Evolutionary conservation across 2,329 filamentous ascomycete genomes (phyloP).

Genomic region (Aspergillus ruber): DNA sequence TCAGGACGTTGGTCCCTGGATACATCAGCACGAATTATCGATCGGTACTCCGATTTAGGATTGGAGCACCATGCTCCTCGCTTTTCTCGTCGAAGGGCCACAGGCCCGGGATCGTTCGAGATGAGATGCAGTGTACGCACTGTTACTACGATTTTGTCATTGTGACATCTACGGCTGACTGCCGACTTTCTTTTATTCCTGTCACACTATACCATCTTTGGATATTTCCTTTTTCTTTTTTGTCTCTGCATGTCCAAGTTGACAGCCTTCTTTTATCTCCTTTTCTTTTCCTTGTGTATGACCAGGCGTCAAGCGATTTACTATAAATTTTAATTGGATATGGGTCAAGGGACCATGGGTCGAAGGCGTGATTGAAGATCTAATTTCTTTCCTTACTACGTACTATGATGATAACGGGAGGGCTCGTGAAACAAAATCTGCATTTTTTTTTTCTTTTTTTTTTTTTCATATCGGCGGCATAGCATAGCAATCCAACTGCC

Average conservation of each 20-base stretch:
- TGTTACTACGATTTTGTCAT: not conserved
- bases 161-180: slow-evolving; percentile 3
- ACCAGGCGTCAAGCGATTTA: slow-evolving; percentile 1
- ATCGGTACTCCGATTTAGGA: not conserved
- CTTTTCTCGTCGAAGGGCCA: no score
- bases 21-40: no score
- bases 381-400: slow-evolving; percentile 1
- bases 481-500: no score
- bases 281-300: slow-evolving; percentile 2
- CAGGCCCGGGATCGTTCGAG: no score
- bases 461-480: no score
- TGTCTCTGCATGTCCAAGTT: not conserved
- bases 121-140: not conserved
- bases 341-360: not conserved
- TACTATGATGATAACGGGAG: not conserved
- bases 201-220: not conserved
- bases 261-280: slow-evolving; percentile 2
- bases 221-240: slow-evolving; percentile 8
- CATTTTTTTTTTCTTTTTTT: no score
- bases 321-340: not conserved
- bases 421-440: not conserved
- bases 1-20: not conserved
- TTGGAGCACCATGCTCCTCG: not conserved
- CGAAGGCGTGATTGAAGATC: slow-evolving; percentile 1
- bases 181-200: not conserved